Conservation (phyloP, 2,329 filamentous ascomycete species). For the Alternaria arbusti region DNA sequence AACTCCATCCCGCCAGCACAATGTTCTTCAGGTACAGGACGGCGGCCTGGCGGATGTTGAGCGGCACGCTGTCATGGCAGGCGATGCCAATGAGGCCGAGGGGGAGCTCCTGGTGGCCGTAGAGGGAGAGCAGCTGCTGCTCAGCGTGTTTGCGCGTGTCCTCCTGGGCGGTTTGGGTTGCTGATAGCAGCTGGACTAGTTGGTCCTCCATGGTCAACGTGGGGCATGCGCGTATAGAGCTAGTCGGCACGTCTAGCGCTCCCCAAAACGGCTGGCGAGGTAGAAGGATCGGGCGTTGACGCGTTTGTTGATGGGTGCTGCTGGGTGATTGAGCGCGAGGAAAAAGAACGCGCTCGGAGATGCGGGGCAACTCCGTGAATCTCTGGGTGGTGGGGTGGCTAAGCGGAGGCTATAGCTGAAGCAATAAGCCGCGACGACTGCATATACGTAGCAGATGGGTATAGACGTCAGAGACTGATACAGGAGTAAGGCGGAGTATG, state of each 20-base stretch:
- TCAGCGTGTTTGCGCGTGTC: conserved; percentile 85
- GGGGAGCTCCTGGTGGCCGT: conserved; percentile 74
- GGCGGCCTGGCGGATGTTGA: conserved; percentile 81
- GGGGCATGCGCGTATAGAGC: conserved; percentile 33
- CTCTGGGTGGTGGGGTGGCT: conserved; percentile 15
- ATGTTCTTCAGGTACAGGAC: conserved; percentile 81
- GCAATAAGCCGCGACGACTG: neutral
- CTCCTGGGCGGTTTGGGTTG: conserved; percentile 80
- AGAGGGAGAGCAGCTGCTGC: conserved; percentile 75
- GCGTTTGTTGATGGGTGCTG: conserved; percentile 30
- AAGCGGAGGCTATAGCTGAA: conserved; percentile 4
- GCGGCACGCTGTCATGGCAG: conserved; percentile 73
- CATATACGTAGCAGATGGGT: neutral
- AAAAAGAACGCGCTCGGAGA: conserved; percentile 32
- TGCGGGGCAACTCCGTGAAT: conserved; percentile 34
- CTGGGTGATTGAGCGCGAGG: conserved; percentile 19
- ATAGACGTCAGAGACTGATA: neutral
- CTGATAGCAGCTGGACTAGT: conserved; percentile 84
- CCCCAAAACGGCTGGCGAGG: conserved; percentile 21
- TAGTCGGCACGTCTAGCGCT: conserved; percentile 39
- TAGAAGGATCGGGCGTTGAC: conserved; percentile 16
- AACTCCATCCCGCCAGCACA: conserved; percentile 83
- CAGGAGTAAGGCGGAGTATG: neutral
- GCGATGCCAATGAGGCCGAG: conserved; percentile 81
- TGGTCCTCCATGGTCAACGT: conserved; percentile 79